phyloP scores from a whole-genome alignment of 2,329 filamentous ascomycete genomes.

The Stylonectria norvegica region DNA sequence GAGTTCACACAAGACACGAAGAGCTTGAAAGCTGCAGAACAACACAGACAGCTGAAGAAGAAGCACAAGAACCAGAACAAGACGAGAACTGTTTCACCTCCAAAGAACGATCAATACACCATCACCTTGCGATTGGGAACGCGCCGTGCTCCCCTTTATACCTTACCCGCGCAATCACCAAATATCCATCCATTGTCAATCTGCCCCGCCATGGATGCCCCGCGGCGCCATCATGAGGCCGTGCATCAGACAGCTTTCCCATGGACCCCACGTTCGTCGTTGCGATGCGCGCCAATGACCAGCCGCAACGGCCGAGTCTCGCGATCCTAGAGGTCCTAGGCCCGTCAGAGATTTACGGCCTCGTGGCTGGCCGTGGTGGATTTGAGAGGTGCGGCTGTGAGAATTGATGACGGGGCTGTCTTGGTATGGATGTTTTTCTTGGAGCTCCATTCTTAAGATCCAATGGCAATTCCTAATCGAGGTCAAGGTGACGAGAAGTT shows the following conservation, averaged over 20 bases:
- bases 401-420: no score
- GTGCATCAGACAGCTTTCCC: background rate
- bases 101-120: no score
- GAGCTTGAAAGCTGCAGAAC: background rate
- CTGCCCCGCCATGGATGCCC: slow-evolving; percentile 8
- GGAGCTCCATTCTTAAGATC: no score
- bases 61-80: background rate
- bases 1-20: slow-evolving; percentile 4
- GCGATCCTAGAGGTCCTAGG: background rate
- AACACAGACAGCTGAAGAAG: background rate
- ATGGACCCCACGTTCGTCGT: background rate
- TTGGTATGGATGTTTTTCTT: no score
- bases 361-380: slow-evolving; percentile 16
- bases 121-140: background rate
- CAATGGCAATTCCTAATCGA: slow-evolving; percentile 15
- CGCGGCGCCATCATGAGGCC: slow-evolving; percentile 1
- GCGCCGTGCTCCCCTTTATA: no score
- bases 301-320: background rate
- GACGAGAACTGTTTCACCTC: background rate
- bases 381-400: slow-evolving; percentile 25
- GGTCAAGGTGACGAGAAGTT: slow-evolving; percentile 8
- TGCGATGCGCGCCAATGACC: slow-evolving; percentile 1
- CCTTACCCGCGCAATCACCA: background rate
- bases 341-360: background rate
- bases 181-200: slow-evolving; percentile 1